Conservation (phyloP, 78 protist genomes). For the Dictyostelium intermedium region DNA sequence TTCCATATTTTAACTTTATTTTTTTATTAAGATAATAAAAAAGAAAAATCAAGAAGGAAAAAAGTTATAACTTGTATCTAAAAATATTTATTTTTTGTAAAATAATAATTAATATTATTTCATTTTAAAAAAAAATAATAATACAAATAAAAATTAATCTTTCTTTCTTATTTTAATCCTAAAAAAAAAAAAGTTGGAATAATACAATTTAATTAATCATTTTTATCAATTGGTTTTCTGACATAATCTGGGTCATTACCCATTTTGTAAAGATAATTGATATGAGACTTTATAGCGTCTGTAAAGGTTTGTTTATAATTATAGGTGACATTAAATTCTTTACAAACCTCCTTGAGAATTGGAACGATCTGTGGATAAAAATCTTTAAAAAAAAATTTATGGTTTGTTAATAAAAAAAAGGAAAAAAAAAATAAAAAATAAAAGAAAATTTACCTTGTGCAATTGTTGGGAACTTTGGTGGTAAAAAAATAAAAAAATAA, state of each 20-base stretch:
- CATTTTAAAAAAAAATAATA: no score
- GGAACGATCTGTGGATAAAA: constrained; percentile 58
- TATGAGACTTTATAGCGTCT: constrained; percentile 46
- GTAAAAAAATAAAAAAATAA: no score
- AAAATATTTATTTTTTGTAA: no score
- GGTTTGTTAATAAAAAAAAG: background rate
- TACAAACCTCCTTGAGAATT: constrained; percentile 47
- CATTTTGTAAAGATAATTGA: constrained; percentile 57
- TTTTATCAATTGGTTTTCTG: background rate
- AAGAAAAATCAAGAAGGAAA: no score
- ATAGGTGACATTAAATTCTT: constrained; percentile 38
- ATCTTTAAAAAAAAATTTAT: background rate
- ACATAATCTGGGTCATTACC: constrained; percentile 75
- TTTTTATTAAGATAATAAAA: no score
- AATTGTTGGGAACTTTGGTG: constrained; percentile 36
- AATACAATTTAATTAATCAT: background rate
- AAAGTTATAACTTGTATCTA: no score
- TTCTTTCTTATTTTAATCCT: no score
- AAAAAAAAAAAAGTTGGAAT: background rate
- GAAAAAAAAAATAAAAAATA: background rate
- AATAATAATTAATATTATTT: no score
- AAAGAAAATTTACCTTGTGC: background rate
- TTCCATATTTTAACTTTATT: no score
- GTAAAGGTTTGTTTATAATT: background rate
- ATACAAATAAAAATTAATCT: no score